A percentile compares a stretch with the other conserved stretches of the same genome.
These are phyloP conservation scores for Solanum boliviense DNA, from an alignment of 257 asterid species.

Conservation along the genomic window DNA sequence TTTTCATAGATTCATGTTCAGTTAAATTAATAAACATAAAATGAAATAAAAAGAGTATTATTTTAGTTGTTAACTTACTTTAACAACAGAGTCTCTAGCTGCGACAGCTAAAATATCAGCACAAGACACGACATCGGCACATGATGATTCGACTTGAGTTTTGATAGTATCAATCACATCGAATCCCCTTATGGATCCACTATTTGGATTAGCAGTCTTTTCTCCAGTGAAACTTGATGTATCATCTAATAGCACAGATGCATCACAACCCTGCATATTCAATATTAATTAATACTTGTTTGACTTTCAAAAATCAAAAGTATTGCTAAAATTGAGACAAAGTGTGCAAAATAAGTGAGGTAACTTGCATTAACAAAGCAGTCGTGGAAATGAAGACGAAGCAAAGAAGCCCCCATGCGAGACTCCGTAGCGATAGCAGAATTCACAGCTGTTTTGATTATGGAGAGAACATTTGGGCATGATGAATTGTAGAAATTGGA, in stretches of 20 bases:
- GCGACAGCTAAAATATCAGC: background rate
- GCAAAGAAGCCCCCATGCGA: background rate
- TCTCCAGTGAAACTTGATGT: background rate
- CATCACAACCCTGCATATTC: background rate
- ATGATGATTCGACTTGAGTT: background rate
- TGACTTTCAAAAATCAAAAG: too few species aligned
- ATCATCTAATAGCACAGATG: background rate
- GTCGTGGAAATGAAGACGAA: background rate
- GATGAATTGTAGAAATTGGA: background rate
- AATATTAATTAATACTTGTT: too few species aligned
- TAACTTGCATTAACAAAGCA: background rate
- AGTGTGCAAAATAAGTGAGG: too few species aligned
- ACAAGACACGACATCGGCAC: background rate
- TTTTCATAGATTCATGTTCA: accelerated
- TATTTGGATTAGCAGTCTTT: background rate
- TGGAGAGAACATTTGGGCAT: background rate
- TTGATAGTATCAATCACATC: background rate
- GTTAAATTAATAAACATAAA: too few species aligned
- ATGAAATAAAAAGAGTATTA: accelerated
- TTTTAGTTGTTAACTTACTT: background rate
- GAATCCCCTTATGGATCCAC: background rate
- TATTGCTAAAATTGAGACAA: too few species aligned
- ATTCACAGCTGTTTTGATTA: background rate
- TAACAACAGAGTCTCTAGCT: background rate
- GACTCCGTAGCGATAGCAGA: background rate